Percentiles rank a stretch among this genome's conserved stretches.
phyloP scores from a whole-genome alignment of 495 filamentous ascomycete species.

The Rhizodiscina lignyota region DNA sequence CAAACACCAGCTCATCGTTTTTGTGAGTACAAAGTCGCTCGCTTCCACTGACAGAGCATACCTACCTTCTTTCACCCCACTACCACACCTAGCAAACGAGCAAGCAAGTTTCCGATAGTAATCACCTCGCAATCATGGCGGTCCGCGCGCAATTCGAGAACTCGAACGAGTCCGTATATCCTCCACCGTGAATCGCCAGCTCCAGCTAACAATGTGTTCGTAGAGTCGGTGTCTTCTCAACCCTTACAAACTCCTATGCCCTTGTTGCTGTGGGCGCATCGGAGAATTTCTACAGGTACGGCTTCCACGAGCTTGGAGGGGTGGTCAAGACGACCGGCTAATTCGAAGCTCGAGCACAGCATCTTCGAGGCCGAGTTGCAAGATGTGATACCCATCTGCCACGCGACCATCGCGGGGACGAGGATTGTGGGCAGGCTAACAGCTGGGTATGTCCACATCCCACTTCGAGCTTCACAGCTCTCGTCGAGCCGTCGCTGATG shows the following conservation, averaged over 20 bases:
- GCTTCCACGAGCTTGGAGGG: background rate
- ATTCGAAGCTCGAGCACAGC: slow-evolving; percentile 15
- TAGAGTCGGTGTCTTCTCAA: slow-evolving; percentile 92
- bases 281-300: slow-evolving; percentile 90
- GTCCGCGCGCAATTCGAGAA: slow-evolving; percentile 67
- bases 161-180: slow-evolving; percentile 73
- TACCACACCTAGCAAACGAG: background rate
- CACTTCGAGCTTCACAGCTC: background rate
- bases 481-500: background rate
- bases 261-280: slow-evolving; percentile 85
- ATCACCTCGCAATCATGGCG: slow-evolving; percentile 17
- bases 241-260: slow-evolving; percentile 89
- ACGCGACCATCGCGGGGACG: slow-evolving; percentile 93
- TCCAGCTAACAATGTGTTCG: background rate
- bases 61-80: background rate
- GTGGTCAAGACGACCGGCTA: no score
- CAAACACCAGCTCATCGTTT: no score
- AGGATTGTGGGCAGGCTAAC: slow-evolving; percentile 90
- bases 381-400: slow-evolving; percentile 95
- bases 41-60: background rate
- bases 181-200: background rate
- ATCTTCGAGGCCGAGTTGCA: slow-evolving; percentile 94
- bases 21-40: no score
- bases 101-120: background rate
- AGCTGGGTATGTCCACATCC: slow-evolving; percentile 54